phyloP scores from a whole-genome alignment of 495 filamentous ascomycete species.

The Penicillium steckii region DNA sequence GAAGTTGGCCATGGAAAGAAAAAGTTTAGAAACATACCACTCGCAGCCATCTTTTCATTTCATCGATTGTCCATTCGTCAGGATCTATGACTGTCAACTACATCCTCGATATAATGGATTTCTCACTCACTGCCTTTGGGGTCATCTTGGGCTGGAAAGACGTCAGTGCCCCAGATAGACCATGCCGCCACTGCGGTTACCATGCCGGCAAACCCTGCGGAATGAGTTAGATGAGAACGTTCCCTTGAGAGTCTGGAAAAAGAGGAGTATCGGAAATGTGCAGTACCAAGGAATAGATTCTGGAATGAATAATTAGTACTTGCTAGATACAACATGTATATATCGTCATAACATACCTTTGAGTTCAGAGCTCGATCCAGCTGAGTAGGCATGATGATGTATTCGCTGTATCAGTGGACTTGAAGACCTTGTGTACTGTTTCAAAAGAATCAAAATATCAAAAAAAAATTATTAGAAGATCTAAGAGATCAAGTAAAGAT shows the following conservation, averaged over 20 bases:
- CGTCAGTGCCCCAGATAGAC: conserved; percentile 78
- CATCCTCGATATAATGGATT: background rate
- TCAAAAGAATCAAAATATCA: too few species aligned
- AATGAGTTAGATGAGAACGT: conserved; percentile 11
- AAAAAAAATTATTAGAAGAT: too few species aligned
- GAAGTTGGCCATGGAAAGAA: background rate
- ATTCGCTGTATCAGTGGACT: too few species aligned
- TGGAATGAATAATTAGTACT: conserved; percentile 15
- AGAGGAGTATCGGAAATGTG: background rate
- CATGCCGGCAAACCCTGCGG: conserved; percentile 68
- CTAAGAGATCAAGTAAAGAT: too few species aligned
- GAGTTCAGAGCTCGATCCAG: conserved; percentile 78
- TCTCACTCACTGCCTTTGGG: conserved; percentile 65
- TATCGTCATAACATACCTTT: conserved; percentile 61
- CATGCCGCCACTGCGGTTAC: conserved; percentile 81
- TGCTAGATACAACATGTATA: too few species aligned
- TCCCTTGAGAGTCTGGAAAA: too few species aligned
- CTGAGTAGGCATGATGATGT: conserved; percentile 61
- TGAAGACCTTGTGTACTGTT: background rate
- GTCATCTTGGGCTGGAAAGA: conserved; percentile 70
- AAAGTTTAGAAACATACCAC: conserved; percentile 52
- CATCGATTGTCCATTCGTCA: conserved; percentile 67
- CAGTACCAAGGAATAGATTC: conserved; percentile 59
- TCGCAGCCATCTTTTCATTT: conserved; percentile 72
- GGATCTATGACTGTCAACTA: conserved; percentile 48